These are phyloP conservation scores for Royoungia palumana DNA, from an alignment of 768 basidiomycete species.

Conservation along the genomic window DNA sequence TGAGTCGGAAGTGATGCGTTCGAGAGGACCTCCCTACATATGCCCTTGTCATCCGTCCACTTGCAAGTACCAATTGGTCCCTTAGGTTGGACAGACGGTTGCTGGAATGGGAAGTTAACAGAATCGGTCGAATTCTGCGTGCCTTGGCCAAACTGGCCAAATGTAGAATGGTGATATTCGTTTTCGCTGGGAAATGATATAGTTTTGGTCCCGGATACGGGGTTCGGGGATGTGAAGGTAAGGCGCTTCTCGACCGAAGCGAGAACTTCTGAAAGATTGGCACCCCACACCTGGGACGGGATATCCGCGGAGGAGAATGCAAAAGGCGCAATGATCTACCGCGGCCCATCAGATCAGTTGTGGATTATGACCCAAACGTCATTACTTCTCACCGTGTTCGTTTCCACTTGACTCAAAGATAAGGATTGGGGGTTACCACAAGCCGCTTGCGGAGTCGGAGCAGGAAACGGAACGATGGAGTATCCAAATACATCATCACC, in stretches of 20 bases:
- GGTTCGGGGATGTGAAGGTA: not conserved
- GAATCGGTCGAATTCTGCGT: not conserved
- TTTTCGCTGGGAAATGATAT: not conserved
- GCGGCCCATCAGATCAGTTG: not conserved
- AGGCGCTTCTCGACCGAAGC: not conserved
- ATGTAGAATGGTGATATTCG: not conserved
- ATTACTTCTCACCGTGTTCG: not conserved
- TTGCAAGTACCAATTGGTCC: not conserved
- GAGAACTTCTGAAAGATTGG: not conserved
- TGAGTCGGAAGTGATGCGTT: conserved; percentile 4
- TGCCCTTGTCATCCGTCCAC: conserved; percentile 5
- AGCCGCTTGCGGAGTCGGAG: not conserved
- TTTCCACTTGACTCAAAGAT: not conserved
- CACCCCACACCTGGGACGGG: too few species aligned
- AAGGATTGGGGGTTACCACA: not conserved
- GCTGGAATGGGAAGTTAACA: not conserved
- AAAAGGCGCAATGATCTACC: not conserved
- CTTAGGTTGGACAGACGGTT: not conserved
- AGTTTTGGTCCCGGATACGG: not conserved
- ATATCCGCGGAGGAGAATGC: not conserved
- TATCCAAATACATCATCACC: not conserved
- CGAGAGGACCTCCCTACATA: conserved; percentile 4
- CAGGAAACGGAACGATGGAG: not conserved
- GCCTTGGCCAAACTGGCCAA: not conserved
- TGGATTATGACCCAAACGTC: too few species aligned